Evolutionary conservation across 495 filamentous ascomycete genomes (phyloP), one percentile per base, ranked within the genome.

Genomic region (Cercophora scortea): DNA sequence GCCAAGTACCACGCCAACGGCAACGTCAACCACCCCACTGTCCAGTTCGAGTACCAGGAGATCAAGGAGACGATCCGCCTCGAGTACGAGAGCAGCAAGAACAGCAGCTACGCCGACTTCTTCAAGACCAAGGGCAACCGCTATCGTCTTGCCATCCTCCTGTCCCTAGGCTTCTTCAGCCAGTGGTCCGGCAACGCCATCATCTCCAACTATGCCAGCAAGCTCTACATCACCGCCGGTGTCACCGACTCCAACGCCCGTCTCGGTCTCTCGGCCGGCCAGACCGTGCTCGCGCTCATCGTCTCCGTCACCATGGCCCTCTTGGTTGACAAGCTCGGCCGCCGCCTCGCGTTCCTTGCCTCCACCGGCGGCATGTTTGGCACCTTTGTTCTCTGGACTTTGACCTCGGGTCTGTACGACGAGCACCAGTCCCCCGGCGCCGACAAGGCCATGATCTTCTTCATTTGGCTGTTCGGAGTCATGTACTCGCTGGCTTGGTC

Each of bases 181-280:
- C 85, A 89, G 71, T 87, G 79, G 73, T 81, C 79, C 47, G 85
- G 85, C 47, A 87, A 87, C 58, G 78, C 77, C 50, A 75, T 84
- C 39, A 78, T 85, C 59, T 80, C 77, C 45, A 86, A 87, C 71
- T 87, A 84, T 60, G 68, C 80, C 43, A 71, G 66, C 41, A 68
- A 69, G 45, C 75, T 87, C 58, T 80, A 86, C 53, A 61, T 74
- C 41, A 75, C 71, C 13, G 77, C 81, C 35, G 84, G 84, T 40
- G 68, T 84, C 50, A 74, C 53, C 5, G 71, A 78, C 53, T 58
- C 74, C 8, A 74, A 73, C 48, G 61, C 67, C 52, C 73, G 77
- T 61, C 74, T 78, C 63, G 67, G 71, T 52, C 70, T 81, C 49
- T 76, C 75, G 46, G 79, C 73, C 43, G 69, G 74, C 38, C 69